Evolutionary conservation across 495 filamentous ascomycete genomes (phyloP).

Genomic region (Aspergillus kassunensis): DNA sequence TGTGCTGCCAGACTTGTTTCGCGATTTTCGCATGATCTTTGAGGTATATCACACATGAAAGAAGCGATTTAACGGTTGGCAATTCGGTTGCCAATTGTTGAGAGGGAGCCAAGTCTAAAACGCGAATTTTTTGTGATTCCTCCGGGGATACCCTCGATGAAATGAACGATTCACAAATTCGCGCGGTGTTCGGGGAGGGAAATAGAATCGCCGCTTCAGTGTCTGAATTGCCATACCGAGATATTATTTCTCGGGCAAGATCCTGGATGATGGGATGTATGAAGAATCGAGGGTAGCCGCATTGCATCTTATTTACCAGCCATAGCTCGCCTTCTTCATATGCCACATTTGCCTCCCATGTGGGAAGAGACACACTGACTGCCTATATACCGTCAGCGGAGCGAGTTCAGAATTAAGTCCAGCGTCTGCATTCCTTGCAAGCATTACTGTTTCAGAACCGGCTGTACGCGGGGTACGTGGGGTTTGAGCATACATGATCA

Average conservation of each 20-base stretch:
- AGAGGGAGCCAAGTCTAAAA: conserved; percentile 62
- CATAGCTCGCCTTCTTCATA: conserved; percentile 91
- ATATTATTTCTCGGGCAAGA: conserved; percentile 65
- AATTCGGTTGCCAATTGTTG: conserved; percentile 32
- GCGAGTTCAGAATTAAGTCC: background rate
- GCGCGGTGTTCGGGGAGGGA: conserved; percentile 62
- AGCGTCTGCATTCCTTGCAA: background rate
- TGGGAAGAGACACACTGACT: conserved; percentile 91
- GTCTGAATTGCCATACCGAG: conserved; percentile 52
- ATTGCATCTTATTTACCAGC: conserved; percentile 80
- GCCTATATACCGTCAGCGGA: conserved; percentile 53
- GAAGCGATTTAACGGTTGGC: conserved; percentile 40
- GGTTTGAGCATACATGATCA: conserved; percentile 48
- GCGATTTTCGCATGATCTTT: conserved; percentile 60
- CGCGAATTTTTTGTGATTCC: conserved; percentile 47
- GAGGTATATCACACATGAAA: conserved; percentile 72
- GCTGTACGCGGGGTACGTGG: conserved; percentile 19
- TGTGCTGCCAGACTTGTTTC: conserved; percentile 95
- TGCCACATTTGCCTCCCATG: conserved; percentile 84
- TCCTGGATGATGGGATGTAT: conserved; percentile 78
- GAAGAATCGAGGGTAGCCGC: conserved; percentile 94
- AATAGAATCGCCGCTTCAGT: conserved; percentile 75
- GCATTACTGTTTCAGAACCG: background rate
- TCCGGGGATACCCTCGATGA: conserved; percentile 48
- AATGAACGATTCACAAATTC: conserved; percentile 70